Evolutionary conservation across 2,329 filamentous ascomycete species (phyloP).

Genomic region (Aspergillus sp.): DNA sequence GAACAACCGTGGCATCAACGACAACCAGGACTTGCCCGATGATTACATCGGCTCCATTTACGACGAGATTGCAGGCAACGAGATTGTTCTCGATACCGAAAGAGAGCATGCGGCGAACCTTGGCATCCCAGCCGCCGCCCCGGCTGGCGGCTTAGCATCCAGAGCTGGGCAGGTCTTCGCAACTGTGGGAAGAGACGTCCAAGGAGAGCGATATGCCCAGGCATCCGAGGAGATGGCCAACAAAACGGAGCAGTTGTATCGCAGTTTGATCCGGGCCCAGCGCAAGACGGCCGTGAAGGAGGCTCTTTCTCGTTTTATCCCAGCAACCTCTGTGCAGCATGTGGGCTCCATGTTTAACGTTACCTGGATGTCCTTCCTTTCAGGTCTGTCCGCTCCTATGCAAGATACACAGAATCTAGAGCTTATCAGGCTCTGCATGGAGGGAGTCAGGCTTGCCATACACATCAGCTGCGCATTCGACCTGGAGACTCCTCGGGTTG

Average conservation of each 20-base stretch:
- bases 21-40: conserved; percentile 82
- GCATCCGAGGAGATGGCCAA: conserved; percentile 90
- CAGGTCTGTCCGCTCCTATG: conserved; percentile 82
- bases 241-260: conserved; percentile 77
- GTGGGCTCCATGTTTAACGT: conserved; percentile 98
- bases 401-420: conserved; percentile 90
- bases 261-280: conserved; percentile 83
- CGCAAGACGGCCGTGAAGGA: conserved; percentile 64
- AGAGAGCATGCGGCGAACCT: conserved; percentile 77
- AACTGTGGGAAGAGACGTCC: conserved; percentile 82
- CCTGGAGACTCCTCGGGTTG: conserved; percentile 82
- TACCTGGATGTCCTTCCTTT: conserved; percentile 98
- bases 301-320: conserved; percentile 67
- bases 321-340: conserved; percentile 86
- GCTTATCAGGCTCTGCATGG: conserved; percentile 83
- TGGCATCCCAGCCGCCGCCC: conserved; percentile 53
- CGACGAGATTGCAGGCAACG: conserved; percentile 82
- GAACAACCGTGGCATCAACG: conserved; percentile 97
- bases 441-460: conserved; percentile 89
- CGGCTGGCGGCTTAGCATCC: conserved; percentile 61
- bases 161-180: conserved; percentile 81
- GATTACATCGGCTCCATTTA: conserved; percentile 86
- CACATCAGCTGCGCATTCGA: conserved; percentile 91
- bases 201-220: conserved; percentile 85
- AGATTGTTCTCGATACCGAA: conserved; percentile 91